Base-by-base conservation (phyloP, 495 filamentous ascomycete genomes). In the Hypoxylon fuscum region DNA sequence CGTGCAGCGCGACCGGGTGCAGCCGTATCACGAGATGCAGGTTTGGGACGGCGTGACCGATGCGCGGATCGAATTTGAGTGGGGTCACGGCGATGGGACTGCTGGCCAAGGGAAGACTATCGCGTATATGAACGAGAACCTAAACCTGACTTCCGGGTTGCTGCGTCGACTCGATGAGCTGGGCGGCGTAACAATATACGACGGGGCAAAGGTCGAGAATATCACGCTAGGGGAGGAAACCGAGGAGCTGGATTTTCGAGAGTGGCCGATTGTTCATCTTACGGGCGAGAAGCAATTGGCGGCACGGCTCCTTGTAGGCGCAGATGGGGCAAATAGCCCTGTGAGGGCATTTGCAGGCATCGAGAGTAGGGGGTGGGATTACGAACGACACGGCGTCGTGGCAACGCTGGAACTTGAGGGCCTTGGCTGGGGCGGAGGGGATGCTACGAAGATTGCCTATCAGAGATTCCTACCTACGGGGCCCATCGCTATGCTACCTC, bases 11-110 rank as follows among this genome's bases (percentile, higher is more conserved):
- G 75, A 81, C 2, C 83, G 96, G n/a, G 83, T 93, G 11, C 93
- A 97, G 74, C 79, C 84, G 1, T 99, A 97, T 73, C 85, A 94
- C 38, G 88, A 91, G 59, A 99, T 99, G 95, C 78, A 86, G 66
- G 94, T 98, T 8, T 99, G 95, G 95, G 95, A 99, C 75, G 95
- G 95, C 51, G 87, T 97, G 51, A 89, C 90, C 12, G 90, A 85
- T 50, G 88, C 93, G 32, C 83, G 86, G 42, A 96, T 99, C 72
- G 87, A 90, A 52, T 99, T 99, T 73, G 90, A 95, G 75, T 89
- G 86, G 84, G 77, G 81, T 20, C 74, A 78, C 14, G 81, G 82
- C 20, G 75, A n/a, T n/a, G n/a, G n/a, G n/a, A n/a, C 81, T 14
- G 73, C 75, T 1, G 70, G 77, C 2, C 75, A 35, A 72, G 72